Conservation (phyloP, 2,329 filamentous ascomycete genomes). For the Colletotrichum paranaense region DNA sequence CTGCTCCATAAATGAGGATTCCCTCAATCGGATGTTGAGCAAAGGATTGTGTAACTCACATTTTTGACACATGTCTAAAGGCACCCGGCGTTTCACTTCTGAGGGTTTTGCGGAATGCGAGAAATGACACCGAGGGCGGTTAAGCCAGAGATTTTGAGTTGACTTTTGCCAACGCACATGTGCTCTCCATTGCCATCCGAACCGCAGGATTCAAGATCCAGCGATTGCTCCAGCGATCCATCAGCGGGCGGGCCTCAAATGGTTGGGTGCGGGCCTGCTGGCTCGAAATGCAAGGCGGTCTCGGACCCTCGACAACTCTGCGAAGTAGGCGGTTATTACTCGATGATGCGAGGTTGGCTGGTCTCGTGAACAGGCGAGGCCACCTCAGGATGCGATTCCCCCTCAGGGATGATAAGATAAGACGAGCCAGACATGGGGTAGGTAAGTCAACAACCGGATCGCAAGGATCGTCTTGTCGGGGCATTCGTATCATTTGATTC, state of each 20-base stretch:
- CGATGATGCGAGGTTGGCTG: slow-evolving; percentile 5
- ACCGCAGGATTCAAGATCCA: background rate
- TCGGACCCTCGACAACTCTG: slow-evolving; percentile 1
- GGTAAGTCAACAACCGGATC: background rate
- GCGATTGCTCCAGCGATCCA: background rate
- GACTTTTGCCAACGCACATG: background rate
- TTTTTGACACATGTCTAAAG: background rate
- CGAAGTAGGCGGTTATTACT: background rate
- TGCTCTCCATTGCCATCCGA: background rate
- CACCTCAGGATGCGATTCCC: slow-evolving; percentile 12
- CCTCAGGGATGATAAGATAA: slow-evolving; percentile 26
- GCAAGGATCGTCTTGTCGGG: slow-evolving; percentile 8
- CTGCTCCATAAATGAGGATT: background rate
- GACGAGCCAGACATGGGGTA: slow-evolving; percentile 4
- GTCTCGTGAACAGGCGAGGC: slow-evolving; percentile 19
- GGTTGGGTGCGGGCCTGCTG: slow-evolving; percentile 1
- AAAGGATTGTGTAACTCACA: slow-evolving; percentile 4
- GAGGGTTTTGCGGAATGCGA: background rate
- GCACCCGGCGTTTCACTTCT: slow-evolving; percentile 1
- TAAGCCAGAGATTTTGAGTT: background rate
- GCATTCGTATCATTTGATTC: slow-evolving; percentile 19
- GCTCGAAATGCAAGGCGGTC: slow-evolving; percentile 18
- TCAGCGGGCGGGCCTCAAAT: background rate
- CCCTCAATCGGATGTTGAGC: background rate
- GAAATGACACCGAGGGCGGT: background rate